phyloP scores from a whole-genome alignment of 176 grass and related monocot genomes.

The Aechmea fasciata region DNA sequence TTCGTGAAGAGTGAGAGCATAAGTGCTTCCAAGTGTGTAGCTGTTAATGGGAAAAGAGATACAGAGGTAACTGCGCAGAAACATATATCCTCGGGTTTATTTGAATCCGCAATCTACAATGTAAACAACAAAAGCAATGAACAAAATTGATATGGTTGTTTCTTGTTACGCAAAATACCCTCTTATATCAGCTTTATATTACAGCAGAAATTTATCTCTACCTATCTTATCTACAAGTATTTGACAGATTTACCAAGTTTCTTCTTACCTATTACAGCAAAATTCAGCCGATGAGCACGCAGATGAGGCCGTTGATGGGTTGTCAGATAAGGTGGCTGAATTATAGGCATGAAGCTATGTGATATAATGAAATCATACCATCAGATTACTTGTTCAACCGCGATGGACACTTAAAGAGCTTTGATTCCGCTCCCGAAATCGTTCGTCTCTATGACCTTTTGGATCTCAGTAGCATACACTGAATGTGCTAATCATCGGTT shows the following conservation, averaged over 20 bases:
- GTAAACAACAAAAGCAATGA: not conserved
- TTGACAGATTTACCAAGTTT: constrained; percentile 2
- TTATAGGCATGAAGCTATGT: not conserved
- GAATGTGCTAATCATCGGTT: too few species aligned
- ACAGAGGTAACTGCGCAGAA: constrained; percentile 43
- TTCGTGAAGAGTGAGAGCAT: constrained; percentile 94
- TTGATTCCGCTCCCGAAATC: too few species aligned
- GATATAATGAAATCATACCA: too few species aligned
- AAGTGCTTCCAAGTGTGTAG: constrained; percentile 85
- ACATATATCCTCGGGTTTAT: constrained; percentile 6
- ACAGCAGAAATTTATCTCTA: not conserved
- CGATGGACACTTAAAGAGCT: too few species aligned
- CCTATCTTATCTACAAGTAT: not conserved
- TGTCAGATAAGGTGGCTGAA: constrained; percentile 39
- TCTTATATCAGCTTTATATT: not conserved
- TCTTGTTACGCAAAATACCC: not conserved
- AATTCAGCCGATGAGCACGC: constrained; percentile 45
- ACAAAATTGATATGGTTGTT: constrained; percentile 4
- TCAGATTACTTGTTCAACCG: too few species aligned
- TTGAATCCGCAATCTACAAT: constrained; percentile 11
- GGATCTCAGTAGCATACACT: too few species aligned
- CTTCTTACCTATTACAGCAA: constrained; percentile 29
- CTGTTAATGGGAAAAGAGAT: constrained; percentile 40
- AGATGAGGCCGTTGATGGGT: constrained; percentile 38
- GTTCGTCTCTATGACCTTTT: too few species aligned